Base-by-base conservation (phyloP, 164 flowering plant species). In the Platanus orientalis region DNA sequence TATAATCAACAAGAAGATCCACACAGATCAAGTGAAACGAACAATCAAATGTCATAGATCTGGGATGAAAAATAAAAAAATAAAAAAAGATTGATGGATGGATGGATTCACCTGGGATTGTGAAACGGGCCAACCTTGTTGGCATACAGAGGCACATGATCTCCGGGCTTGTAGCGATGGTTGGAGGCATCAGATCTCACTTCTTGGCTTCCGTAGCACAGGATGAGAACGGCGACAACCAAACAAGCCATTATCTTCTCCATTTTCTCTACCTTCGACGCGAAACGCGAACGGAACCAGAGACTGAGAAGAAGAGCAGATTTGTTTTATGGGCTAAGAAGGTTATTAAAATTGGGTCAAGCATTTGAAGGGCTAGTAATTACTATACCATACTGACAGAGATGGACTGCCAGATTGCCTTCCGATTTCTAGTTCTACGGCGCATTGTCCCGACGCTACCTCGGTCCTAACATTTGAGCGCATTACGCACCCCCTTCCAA, bases 81-180 rank as follows among this genome's bases (percentile, higher is more conserved):
- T 17, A 7, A 47, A 47, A 13, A 39, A 44, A 58, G 20, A n/a
- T n/a, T n/a, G 20, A 29, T 27, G 47, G 16, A 23, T 28, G 17
- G 54, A 10, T 24, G 4, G 47, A 7, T 44, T 25, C 27, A 76
- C 76, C 76, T 76, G 30, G 79, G 79, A 19, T 76, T 86, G 67
- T 81, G 92, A 53, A 86, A 84, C 4, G 92, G 92, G 6, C 89
- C 92, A 51, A 84, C 89, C 70, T 87, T 87, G 69, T 84, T 84
- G 60, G 85, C 89, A 57, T 87, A 84, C 45, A 86, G 82, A 39
- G 89, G 92, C 29, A 86, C 92, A 16, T 66, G 21, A 51, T 84
- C 89, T 4, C 80, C 79, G 7, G 71, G 64, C 29, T 83, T 84
- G 84, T 81, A 86, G 13, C 76, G 80, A 70, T 86, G 87, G 58